Evolutionary conservation across 2,329 filamentous ascomycete genomes (phyloP), one percentile per base, ranked within the genome.

Genomic region (Verticillium nubilum): DNA sequence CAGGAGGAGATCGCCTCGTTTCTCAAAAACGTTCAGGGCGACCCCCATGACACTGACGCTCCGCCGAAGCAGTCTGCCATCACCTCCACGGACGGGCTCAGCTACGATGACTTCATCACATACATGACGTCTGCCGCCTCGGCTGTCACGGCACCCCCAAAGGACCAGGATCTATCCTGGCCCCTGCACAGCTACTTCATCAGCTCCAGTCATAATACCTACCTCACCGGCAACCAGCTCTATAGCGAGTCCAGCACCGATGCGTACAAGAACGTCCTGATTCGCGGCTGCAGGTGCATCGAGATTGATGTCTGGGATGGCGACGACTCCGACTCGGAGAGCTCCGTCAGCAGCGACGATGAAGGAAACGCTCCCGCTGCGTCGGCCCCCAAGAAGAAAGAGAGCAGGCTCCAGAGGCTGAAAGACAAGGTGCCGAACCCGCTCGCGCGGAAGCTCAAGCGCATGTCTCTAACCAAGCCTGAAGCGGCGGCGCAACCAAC

Each of bases 271-370:
- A 88, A 88, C 56, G 91, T 93, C 10, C 78, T 97, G 59, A 84
- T 92, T 66, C 86, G 91, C 57, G 92, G 92, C 2, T 96, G 93
- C 67, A 88, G 93, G 19, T 97, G 93, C 74, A 88, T 97, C 61
- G 93, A 97, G 76, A 91, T 97, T 61, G 93, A 97, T 69, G 96
- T 95, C 67, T 97, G 93, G 93, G 91, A 97, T 71, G 93, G 93
- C 50, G 86, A 89, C 59, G 88, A 92, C 68, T 92, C 68, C 68
- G 89, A 73, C 82, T 89, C 77, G 70, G 86, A 73, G 80, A 89
- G 73, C 81, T 89, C 72, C 77, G 84, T 68, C 9, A 77, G 73
- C 58, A 75, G 76, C 56, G 80, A 77, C 6, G 54, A 56, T 4
- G 29, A 56, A 26, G 23, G 52, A 15, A 28, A 33, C 5, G 55